These are phyloP conservation scores for Hordeum marinum DNA, from an alignment of 176 grass and related monocot genomes.

Conservation along the genomic window DNA sequence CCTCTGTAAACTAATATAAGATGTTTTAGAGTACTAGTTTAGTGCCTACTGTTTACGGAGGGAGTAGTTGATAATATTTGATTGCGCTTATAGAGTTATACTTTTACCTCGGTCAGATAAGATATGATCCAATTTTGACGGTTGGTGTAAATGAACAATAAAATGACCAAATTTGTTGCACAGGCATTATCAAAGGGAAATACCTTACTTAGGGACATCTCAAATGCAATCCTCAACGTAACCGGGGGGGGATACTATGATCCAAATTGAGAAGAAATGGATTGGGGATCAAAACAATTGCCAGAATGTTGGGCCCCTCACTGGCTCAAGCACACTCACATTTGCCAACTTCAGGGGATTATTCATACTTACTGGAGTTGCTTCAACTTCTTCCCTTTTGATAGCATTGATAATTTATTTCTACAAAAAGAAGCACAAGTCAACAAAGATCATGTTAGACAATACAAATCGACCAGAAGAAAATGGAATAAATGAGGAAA, in stretches of 20 bases:
- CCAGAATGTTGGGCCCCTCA: neutral
- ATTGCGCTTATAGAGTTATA: neutral
- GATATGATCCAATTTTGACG: neutral
- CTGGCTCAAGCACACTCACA: slow-evolving; percentile 25
- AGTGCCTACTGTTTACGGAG: too few relatives aligned
- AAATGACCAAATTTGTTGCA: neutral
- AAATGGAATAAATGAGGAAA: neutral
- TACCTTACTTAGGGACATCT: slow-evolving; percentile 32
- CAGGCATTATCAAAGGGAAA: slow-evolving; percentile 45
- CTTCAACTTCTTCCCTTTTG: slow-evolving; percentile 28
- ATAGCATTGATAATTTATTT: slow-evolving; percentile 33
- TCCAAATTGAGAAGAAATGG: slow-evolving; percentile 47
- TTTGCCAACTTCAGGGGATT: slow-evolving; percentile 40
- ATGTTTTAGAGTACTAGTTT: too few relatives aligned
- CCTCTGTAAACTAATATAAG: too few relatives aligned
- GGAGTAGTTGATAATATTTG: neutral
- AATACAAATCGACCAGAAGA: neutral
- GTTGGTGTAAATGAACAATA: neutral
- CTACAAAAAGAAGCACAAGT: slow-evolving; percentile 16
- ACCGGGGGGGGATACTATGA: slow-evolving; percentile 34
- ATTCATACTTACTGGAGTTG: slow-evolving; percentile 39
- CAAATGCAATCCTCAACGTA: slow-evolving; percentile 50
- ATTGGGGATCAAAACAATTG: slow-evolving; percentile 21
- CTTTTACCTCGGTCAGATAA: neutral
- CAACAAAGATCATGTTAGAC: neutral